Conservation (phyloP, 495 filamentous ascomycete species). For the Xylaria flabelliformis region DNA sequence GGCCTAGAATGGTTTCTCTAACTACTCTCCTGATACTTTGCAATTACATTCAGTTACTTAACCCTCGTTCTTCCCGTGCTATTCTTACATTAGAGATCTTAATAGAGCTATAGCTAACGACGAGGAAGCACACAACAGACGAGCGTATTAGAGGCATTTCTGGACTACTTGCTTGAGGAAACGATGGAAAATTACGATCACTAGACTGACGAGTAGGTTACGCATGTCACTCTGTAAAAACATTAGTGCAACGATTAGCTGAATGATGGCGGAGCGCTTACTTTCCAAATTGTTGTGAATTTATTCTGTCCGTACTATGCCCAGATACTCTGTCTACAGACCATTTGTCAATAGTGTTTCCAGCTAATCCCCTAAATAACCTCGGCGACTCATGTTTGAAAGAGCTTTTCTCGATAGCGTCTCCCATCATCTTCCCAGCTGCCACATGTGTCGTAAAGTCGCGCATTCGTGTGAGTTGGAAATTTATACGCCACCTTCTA, state of each 20-base stretch:
- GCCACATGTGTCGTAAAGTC: neutral
- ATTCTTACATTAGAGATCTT: no score
- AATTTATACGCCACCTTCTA: conserved; percentile 13
- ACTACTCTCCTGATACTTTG: no score
- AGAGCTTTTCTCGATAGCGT: neutral
- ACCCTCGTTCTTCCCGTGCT: no score
- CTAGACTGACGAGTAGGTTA: neutral
- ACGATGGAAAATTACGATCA: neutral
- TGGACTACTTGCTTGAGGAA: neutral
- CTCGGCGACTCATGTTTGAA: neutral
- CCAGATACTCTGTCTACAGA: neutral
- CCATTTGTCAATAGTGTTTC: neutral
- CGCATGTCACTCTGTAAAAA: neutral
- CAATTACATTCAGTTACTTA: no score
- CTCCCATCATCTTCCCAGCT: neutral
- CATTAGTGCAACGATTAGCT: neutral
- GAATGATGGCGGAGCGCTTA: neutral
- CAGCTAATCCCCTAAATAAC: neutral
- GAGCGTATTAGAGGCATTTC: neutral
- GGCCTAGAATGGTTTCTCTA: no score
- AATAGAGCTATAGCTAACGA: neutral
- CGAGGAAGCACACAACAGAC: neutral
- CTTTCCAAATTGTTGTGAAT: neutral
- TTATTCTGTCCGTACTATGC: neutral
- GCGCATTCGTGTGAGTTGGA: neutral